These are phyloP conservation scores for Astragalus glycyphyllos DNA, from an alignment of 306 rosid species.

Conservation along the genomic window DNA sequence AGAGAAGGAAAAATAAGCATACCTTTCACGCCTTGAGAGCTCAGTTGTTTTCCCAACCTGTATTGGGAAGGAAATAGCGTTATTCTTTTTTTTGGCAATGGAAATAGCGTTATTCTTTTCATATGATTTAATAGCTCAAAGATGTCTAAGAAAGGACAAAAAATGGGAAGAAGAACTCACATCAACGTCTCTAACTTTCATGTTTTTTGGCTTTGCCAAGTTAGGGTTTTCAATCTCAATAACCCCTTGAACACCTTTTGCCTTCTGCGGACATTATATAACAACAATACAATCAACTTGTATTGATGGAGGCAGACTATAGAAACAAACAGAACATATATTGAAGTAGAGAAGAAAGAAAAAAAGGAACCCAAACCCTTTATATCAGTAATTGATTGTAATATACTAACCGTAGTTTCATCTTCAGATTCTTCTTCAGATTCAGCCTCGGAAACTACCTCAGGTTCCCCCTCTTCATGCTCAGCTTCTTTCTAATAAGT, in stretches of 20 bases:
- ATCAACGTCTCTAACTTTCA: conserved; percentile 80
- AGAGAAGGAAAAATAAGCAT: conserved; percentile 18
- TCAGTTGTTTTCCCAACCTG: conserved; percentile 78
- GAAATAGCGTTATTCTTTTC: conserved; percentile 27
- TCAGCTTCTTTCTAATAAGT: conserved; percentile 66
- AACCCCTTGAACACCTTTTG: conserved; percentile 81
- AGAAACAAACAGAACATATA: conserved; percentile 9
- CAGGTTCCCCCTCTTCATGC: conserved; percentile 55
- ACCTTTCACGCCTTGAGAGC: conserved; percentile 98
- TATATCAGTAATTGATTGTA: conserved; percentile 11
- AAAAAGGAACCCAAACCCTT: neutral
- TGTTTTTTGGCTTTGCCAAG: conserved; percentile 69
- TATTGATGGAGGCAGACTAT: neutral
- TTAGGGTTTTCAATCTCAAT: conserved; percentile 94
- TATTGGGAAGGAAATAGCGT: conserved; percentile 27
- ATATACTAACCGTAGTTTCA: conserved; percentile 60
- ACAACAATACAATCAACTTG: conserved; percentile 33
- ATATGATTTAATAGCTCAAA: conserved; percentile 10
- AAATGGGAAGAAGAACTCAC: conserved; percentile 56
- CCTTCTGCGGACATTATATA: conserved; percentile 61
- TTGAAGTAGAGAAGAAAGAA: neutral
- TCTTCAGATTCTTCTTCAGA: conserved; percentile 69
- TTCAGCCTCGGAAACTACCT: conserved; percentile 52
- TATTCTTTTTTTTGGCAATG: conserved; percentile 31
- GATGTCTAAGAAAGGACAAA: conserved; percentile 14